Evolutionary conservation across 768 basidiomycete species (phyloP).

Genomic region (Mycena epipterygia): DNA sequence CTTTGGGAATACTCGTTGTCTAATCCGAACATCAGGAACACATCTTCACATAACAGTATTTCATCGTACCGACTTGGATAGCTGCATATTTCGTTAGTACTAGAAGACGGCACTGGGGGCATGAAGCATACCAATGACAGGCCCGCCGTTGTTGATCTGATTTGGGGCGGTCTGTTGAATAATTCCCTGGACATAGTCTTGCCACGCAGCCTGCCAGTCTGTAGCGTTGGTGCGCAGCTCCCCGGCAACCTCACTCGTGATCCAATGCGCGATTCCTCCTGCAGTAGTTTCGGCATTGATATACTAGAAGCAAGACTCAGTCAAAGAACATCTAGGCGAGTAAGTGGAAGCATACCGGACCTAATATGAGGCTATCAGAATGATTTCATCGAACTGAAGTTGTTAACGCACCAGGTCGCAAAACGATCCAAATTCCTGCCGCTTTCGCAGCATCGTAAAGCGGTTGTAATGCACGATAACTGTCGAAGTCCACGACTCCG

Average conservation of each 20-base stretch:
- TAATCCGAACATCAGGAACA: slow-evolving; percentile 39
- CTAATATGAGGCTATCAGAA: slow-evolving; percentile 39
- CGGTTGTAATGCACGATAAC: slow-evolving; percentile 77
- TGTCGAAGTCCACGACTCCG: slow-evolving; percentile 79
- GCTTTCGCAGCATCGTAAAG: slow-evolving; percentile 81
- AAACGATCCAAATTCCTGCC: slow-evolving; percentile 83
- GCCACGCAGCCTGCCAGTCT: slow-evolving; percentile 80
- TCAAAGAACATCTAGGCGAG: background rate
- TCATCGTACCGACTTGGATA: slow-evolving; percentile 64
- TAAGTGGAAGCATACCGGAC: slow-evolving; percentile 47
- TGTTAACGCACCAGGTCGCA: slow-evolving; percentile 73
- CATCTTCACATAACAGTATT: background rate
- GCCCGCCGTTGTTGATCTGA: slow-evolving; percentile 80
- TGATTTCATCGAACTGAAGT: slow-evolving; percentile 9
- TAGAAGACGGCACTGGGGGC: background rate
- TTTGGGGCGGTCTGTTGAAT: slow-evolving; percentile 71
- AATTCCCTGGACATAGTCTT: slow-evolving; percentile 77
- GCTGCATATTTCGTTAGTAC: slow-evolving; percentile 47
- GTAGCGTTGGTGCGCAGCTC: slow-evolving; percentile 80
- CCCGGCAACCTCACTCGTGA: slow-evolving; percentile 75
- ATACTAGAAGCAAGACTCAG: slow-evolving; percentile 51
- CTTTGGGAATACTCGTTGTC: slow-evolving; percentile 84
- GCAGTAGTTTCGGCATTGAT: slow-evolving; percentile 89
- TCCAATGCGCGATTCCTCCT: slow-evolving; percentile 80
- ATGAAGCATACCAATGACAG: slow-evolving; percentile 71